Conservation (phyloP, 306 rosid species). For the Morella rubra region DNA sequence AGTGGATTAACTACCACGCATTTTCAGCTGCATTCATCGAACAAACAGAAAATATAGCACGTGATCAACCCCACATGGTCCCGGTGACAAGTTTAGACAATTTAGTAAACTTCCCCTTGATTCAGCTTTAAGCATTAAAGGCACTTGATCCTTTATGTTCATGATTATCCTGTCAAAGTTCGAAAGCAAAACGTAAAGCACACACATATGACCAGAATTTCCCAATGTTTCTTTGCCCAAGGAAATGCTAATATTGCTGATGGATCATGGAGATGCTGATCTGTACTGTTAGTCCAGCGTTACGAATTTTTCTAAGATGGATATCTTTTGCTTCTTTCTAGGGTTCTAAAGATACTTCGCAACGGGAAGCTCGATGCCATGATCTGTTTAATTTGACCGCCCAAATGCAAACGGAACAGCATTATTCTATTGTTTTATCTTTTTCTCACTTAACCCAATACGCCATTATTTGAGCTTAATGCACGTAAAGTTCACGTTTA, state of each 20-base stretch:
- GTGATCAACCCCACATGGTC: background rate
- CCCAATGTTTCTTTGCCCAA: constrained; percentile 15
- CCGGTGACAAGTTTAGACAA: background rate
- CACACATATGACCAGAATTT: constrained; percentile 3
- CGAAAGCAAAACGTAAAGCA: constrained; percentile 7
- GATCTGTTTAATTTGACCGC: background rate
- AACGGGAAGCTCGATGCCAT: background rate
- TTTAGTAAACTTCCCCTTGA: constrained; percentile 10
- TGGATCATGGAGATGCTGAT: background rate
- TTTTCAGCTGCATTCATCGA: constrained; percentile 20
- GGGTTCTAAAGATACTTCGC: background rate
- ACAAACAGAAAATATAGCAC: background rate
- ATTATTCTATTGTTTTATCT: background rate
- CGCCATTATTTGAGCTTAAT: constrained; percentile 5
- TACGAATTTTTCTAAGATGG: too few species aligned
- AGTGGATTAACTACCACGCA: constrained; percentile 30
- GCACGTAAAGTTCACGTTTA: constrained; percentile 36
- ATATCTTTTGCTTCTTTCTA: background rate
- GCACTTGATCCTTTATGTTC: constrained; percentile 1
- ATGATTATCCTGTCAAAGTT: constrained; percentile 11
- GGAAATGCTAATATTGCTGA: constrained; percentile 23
- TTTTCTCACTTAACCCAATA: background rate
- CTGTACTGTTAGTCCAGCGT: background rate
- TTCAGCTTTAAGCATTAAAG: constrained; percentile 24
- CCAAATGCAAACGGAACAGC: background rate